phyloP scores from a whole-genome alignment of 305 asterid species.

The Fraxinus xanthoxyloides region DNA sequence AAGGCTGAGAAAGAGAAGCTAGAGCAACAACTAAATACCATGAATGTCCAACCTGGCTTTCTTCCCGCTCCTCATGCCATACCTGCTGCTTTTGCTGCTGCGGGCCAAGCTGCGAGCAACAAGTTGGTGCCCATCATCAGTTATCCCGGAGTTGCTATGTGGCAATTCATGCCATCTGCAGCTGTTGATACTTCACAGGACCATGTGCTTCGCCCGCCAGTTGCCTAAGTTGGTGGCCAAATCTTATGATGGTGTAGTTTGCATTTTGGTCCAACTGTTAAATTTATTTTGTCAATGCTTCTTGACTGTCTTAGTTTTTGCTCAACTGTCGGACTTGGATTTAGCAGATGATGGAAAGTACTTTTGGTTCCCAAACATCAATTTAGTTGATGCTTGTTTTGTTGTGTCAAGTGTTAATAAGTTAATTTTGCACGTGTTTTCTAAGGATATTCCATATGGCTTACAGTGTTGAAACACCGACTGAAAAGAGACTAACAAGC shows the following conservation, averaged over 20 bases:
- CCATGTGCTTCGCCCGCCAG: conserved; percentile 68
- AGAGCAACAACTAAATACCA: conserved; percentile 84
- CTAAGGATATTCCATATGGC: not conserved
- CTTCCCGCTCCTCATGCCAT: conserved; percentile 50
- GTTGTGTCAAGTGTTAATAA: conserved; percentile 20
- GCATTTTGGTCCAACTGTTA: conserved; percentile 12
- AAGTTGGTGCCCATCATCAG: conserved; percentile 57
- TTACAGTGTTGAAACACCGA: not conserved
- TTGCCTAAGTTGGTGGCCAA: conserved; percentile 35
- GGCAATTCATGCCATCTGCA: conserved; percentile 77
- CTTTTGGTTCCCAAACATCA: conserved; percentile 30
- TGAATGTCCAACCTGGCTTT: conserved; percentile 56
- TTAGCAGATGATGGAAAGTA: conserved; percentile 27
- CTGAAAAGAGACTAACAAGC: not conserved
- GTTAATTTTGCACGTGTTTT: conserved; percentile 7
- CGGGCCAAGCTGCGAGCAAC: conserved; percentile 49
- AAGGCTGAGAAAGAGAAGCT: conserved; percentile 90
- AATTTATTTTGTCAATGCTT: conserved; percentile 19
- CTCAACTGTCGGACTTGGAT: conserved; percentile 26
- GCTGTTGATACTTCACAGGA: conserved; percentile 67
- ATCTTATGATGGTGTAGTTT: conserved; percentile 8
- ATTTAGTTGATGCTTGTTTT: conserved; percentile 28
- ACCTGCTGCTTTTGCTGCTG: conserved; percentile 70
- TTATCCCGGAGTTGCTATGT: conserved; percentile 64
- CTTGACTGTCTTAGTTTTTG: conserved; percentile 28